A percentile compares a stretch with the other conserved stretches of the same genome.
Evolutionary conservation across 2,329 filamentous ascomycete species (phyloP).

Genomic region (Thielaviopsis musarum): DNA sequence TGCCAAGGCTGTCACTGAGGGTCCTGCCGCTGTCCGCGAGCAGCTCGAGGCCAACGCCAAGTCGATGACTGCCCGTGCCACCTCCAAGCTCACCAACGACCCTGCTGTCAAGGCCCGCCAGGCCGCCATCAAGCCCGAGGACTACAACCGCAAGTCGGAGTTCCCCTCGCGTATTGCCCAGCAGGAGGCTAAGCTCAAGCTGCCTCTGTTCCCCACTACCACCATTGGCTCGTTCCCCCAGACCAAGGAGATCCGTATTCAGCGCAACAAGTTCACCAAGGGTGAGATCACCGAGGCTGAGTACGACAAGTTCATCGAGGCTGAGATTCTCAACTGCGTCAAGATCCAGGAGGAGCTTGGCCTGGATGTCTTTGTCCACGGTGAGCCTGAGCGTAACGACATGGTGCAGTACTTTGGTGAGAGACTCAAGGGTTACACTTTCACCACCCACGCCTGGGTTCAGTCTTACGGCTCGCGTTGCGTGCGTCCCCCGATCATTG

Average conservation of each 20-base stretch:
- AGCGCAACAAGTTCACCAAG: constrained; percentile 98
- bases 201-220: constrained; percentile 95
- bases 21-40: constrained; percentile 68
- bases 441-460: constrained; percentile 98
- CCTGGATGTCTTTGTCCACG: constrained; percentile 94
- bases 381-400: constrained; percentile 99
- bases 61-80: constrained; percentile 78
- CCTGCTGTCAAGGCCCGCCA: constrained; percentile 94
- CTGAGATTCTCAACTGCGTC: constrained; percentile 91
- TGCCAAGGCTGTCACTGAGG: constrained; percentile 91
- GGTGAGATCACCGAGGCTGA: constrained; percentile 79
- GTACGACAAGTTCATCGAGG: constrained; percentile 98
- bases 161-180: constrained; percentile 73
- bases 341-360: constrained; percentile 96
- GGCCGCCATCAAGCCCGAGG: constrained; percentile 62
- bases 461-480: constrained; percentile 97
- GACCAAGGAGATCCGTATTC: constrained; percentile 94
- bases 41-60: constrained; percentile 95
- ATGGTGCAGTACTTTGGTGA: constrained; percentile 99
- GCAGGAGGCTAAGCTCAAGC: constrained; percentile 83
- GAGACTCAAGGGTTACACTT: constrained; percentile 88
- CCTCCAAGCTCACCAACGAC: constrained; percentile 91
- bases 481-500: constrained; percentile 94
- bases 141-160: constrained; percentile 84
- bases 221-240: constrained; percentile 99